A percentile compares a stretch with the other conserved stretches of the same genome.
phyloP scores from a whole-genome alignment of 108 stramenopile species.

The Skeletonema menzelii region DNA sequence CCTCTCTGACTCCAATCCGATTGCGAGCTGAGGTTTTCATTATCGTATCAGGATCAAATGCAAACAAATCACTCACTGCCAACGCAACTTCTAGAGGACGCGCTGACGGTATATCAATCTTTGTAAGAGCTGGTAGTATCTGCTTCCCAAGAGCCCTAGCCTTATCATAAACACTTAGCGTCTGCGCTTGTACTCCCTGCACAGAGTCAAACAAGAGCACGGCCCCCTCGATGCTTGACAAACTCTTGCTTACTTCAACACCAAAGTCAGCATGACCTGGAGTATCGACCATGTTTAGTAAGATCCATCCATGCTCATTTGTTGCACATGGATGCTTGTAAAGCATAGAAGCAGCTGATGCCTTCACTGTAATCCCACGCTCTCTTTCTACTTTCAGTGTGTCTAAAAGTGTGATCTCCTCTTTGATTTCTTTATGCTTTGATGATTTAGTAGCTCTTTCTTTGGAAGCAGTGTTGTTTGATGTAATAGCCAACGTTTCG shows the following conservation, averaged over 20 bases:
- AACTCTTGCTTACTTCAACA: constrained; percentile 88
- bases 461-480: background rate
- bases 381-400: constrained; percentile 94
- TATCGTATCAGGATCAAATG: constrained; percentile 89
- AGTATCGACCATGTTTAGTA: constrained; percentile 95
- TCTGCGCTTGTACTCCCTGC: constrained; percentile 98
- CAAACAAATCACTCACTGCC: constrained; percentile 83
- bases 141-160: constrained; percentile 69
- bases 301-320: constrained; percentile 61
- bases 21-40: constrained; percentile 88
- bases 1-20: constrained; percentile 69
- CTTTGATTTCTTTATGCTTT: constrained; percentile 43
- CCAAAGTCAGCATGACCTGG: constrained; percentile 98
- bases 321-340: constrained; percentile 82
- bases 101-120: constrained; percentile 94
- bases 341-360: constrained; percentile 96
- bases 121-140: constrained; percentile 90
- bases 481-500: constrained; percentile 2
- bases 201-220: constrained; percentile 90
- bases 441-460: background rate
- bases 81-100: constrained; percentile 82
- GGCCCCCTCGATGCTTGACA: constrained; percentile 96
- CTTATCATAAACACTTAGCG: constrained; percentile 94
- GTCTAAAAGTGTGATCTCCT: constrained; percentile 94
- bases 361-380: constrained; percentile 98